phyloP scores from a whole-genome alignment of 2,329 filamentous ascomycete genomes.

The Pseudogymnoascus verrucosus region DNA sequence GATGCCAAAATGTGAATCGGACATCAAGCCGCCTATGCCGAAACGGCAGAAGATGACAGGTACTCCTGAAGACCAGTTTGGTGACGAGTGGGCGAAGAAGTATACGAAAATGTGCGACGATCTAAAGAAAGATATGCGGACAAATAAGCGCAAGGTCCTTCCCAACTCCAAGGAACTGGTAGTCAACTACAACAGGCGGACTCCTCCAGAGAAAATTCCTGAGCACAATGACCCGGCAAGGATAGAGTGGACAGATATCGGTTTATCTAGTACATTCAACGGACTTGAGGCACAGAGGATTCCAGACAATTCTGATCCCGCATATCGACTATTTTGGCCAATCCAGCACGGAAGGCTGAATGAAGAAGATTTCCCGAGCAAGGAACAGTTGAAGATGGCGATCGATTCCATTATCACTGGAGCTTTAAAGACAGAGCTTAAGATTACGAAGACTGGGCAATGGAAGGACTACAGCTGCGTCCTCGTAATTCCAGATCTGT shows the following conservation, averaged over 20 bases:
- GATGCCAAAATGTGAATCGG: slow-evolving; percentile 70
- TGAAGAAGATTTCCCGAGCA: slow-evolving; percentile 76
- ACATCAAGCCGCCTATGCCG: slow-evolving; percentile 73
- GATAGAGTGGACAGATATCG: slow-evolving; percentile 89
- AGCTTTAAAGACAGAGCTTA: slow-evolving; percentile 77
- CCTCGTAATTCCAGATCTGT: slow-evolving; percentile 94
- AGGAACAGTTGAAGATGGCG: slow-evolving; percentile 75
- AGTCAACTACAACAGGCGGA: slow-evolving; percentile 84
- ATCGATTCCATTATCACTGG: slow-evolving; percentile 81
- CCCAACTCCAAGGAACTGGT: slow-evolving; percentile 98
- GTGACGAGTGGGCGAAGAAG: slow-evolving; percentile 67
- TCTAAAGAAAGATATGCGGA: slow-evolving; percentile 81
- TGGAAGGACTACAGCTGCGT: slow-evolving; percentile 92
- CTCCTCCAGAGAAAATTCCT: slow-evolving; percentile 75
- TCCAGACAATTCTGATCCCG: slow-evolving; percentile 78
- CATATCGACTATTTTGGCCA: slow-evolving; percentile 91
- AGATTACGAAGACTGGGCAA: slow-evolving; percentile 66
- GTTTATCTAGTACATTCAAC: slow-evolving; percentile 58
- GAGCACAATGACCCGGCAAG: slow-evolving; percentile 92
- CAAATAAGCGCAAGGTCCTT: slow-evolving; percentile 87
- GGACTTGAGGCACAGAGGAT: slow-evolving; percentile 78
- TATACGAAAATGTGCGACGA: slow-evolving; percentile 80
- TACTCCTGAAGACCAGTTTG: slow-evolving; percentile 71
- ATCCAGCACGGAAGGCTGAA: slow-evolving; percentile 82
- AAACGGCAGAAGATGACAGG: slow-evolving; percentile 52